These are phyloP conservation scores for Diplodia scrobiculata DNA, from an alignment of 2,329 filamentous ascomycete genomes.

Conservation along the genomic window DNA sequence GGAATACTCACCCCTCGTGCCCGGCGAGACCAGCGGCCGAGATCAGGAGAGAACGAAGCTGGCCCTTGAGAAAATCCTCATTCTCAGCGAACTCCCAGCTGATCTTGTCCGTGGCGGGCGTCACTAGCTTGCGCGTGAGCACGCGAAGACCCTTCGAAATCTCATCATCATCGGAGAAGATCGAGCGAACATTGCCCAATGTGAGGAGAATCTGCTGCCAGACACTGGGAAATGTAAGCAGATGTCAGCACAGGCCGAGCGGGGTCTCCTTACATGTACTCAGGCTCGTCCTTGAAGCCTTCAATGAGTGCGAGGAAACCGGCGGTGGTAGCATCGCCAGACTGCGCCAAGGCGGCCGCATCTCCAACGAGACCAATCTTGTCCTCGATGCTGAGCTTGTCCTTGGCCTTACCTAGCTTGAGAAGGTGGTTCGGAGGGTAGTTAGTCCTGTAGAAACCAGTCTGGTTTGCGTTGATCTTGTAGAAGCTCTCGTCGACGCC, in stretches of 20 bases:
- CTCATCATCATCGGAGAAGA: conserved; percentile 75
- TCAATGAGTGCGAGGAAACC: conserved; percentile 81
- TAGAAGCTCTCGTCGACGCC: conserved; percentile 81
- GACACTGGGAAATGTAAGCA: conserved; percentile 55
- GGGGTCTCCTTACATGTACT: conserved; percentile 63
- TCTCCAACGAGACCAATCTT: conserved; percentile 92
- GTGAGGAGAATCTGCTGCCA: conserved; percentile 84
- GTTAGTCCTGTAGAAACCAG: conserved; percentile 89
- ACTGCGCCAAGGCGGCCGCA: conserved; percentile 82
- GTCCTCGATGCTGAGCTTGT: conserved; percentile 78
- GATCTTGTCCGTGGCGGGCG: conserved; percentile 72
- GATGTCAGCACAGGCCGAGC: neutral
- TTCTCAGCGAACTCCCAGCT: conserved; percentile 80
- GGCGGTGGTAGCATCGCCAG: conserved; percentile 79
- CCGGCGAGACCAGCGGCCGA: conserved; percentile 72
- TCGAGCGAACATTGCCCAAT: conserved; percentile 74
- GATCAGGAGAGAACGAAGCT: conserved; percentile 81
- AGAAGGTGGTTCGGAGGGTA: conserved; percentile 82
- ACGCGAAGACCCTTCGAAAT: conserved; percentile 73
- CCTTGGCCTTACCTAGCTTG: conserved; percentile 75
- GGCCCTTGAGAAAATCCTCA: conserved; percentile 79
- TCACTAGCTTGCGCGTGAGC: conserved; percentile 76
- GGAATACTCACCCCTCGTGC: conserved; percentile 65
- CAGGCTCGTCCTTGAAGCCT: conserved; percentile 77
- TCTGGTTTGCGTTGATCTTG: conserved; percentile 87